Percentiles rank a stretch among this genome's conserved stretches.
Evolutionary conservation across 2,329 filamentous ascomycete genomes (phyloP).

Genomic region (Paecilomyces sp.): DNA sequence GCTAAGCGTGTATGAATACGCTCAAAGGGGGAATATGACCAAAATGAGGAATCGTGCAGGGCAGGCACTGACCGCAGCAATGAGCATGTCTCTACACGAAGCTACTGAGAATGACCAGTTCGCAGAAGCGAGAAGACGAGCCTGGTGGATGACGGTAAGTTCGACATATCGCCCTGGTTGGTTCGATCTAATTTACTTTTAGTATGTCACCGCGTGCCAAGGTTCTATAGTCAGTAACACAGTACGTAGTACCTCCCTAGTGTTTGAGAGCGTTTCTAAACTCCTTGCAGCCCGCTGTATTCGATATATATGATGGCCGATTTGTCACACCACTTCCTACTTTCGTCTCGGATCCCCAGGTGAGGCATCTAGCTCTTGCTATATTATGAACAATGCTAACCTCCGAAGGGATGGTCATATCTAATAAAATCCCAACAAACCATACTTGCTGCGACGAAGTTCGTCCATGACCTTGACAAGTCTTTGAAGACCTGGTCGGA

Average conservation of each 20-base stretch:
- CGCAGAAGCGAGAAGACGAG: slow-evolving; percentile 15
- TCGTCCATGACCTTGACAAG: slow-evolving; percentile 14
- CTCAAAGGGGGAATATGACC: slow-evolving; percentile 20
- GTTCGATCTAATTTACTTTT: slow-evolving; percentile 1
- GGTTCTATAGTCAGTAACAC: slow-evolving; percentile 46
- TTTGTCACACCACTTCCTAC: slow-evolving; percentile 15
- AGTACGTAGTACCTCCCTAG: slow-evolving; percentile 20
- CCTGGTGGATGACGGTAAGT: slow-evolving; percentile 24
- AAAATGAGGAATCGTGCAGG: slow-evolving; percentile 22
- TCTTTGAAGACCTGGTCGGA: slow-evolving; percentile 3
- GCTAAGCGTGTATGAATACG: slow-evolving; percentile 23
- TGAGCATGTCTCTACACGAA: slow-evolving; percentile 19
- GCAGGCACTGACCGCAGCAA: slow-evolving; percentile 18
- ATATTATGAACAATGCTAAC: background rate
- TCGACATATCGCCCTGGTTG: background rate
- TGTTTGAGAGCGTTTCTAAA: background rate
- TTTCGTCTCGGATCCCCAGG: slow-evolving; percentile 1
- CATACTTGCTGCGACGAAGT: slow-evolving; percentile 14
- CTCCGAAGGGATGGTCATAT: slow-evolving; percentile 15
- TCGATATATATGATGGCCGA: slow-evolving; percentile 14
- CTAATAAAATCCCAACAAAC: slow-evolving; percentile 18
- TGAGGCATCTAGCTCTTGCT: background rate
- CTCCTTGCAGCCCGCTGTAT: slow-evolving; percentile 7
- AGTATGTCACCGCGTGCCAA: slow-evolving; percentile 47
- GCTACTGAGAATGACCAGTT: slow-evolving; percentile 11